These are phyloP conservation scores for Petunia secreta DNA, from an alignment of 257 asterid species.

Conservation along the genomic window DNA sequence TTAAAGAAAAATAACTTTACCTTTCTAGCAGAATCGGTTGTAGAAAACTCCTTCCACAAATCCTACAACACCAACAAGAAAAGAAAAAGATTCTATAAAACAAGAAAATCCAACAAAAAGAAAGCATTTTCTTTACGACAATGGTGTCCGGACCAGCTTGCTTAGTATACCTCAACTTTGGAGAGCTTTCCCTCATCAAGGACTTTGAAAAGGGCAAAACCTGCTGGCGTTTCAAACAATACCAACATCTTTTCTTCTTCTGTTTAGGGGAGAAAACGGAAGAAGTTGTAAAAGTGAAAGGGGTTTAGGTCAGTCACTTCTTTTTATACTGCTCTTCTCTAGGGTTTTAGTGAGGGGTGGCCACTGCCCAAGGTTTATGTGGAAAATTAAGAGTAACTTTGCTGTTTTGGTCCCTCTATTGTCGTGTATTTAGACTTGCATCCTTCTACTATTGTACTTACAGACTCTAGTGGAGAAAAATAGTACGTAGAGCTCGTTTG, in stretches of 20 bases:
- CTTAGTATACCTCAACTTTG: conserved; percentile 50
- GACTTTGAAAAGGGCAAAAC: conserved; percentile 65
- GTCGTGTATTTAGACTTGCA: not conserved
- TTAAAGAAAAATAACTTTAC: conserved; percentile 33
- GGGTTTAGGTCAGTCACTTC: not conserved
- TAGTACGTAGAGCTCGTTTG: no score
- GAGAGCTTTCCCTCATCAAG: conserved; percentile 63
- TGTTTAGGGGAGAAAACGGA: not conserved
- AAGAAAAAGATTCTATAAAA: not conserved
- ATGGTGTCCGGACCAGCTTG: not conserved
- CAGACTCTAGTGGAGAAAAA: no score
- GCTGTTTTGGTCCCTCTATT: not conserved
- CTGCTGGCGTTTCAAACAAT: conserved; percentile 62
- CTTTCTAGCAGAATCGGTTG: conserved; percentile 80
- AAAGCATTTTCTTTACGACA: no score
- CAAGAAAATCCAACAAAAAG: not conserved
- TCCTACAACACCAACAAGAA: conserved; percentile 47
- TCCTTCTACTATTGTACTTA: not conserved
- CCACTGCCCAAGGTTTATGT: not conserved
- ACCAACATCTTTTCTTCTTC: conserved; percentile 40
- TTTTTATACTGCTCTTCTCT: not conserved
- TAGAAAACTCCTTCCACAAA: conserved; percentile 66
- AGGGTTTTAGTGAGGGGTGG: not conserved
- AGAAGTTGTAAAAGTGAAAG: not conserved
- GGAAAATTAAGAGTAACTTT: not conserved